A percentile compares a stretch with the other conserved stretches of the same genome.
Conservation (phyloP, 768 basidiomycete species). For the Tricholoma bakamatsutake region DNA sequence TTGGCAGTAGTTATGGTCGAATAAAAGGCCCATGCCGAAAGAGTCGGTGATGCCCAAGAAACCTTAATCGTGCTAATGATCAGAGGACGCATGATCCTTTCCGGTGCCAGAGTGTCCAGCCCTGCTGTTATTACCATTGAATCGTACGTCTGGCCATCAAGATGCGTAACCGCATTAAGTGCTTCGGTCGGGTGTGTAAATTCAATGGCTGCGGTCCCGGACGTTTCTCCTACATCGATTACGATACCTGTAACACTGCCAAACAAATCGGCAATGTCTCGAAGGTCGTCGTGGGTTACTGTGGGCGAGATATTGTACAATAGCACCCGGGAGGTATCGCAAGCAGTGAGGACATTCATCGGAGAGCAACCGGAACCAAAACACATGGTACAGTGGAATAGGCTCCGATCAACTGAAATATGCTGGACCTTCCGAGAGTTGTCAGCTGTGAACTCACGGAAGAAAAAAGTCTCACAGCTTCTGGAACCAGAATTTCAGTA, state of each 20-base stretch:
- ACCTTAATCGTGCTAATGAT: conserved; percentile 31
- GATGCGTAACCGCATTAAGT: conserved; percentile 23
- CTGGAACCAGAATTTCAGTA: background rate
- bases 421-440: background rate
- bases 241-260: conserved; percentile 23
- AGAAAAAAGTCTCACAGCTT: background rate
- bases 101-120: conserved; percentile 19
- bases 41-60: conserved; percentile 38
- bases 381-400: conserved; percentile 22
- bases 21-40: conserved; percentile 44
- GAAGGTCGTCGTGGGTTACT: conserved; percentile 23
- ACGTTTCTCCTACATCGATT: conserved; percentile 15
- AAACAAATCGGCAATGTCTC: conserved; percentile 23
- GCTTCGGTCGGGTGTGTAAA: conserved; percentile 27
- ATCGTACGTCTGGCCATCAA: conserved; percentile 26
- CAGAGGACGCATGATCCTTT: conserved; percentile 6
- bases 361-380: conserved; percentile 27
- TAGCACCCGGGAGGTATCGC: conserved; percentile 28
- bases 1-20: conserved; percentile 36
- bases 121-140: conserved; percentile 21
- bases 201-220: conserved; percentile 17
- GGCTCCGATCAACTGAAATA: conserved; percentile 13
- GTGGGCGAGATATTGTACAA: conserved; percentile 36
- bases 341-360: conserved; percentile 26
- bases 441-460: background rate